These are phyloP conservation scores for Bimuria novae-zelandiae DNA, from an alignment of 2,329 filamentous ascomycete species.

Conservation along the genomic window DNA sequence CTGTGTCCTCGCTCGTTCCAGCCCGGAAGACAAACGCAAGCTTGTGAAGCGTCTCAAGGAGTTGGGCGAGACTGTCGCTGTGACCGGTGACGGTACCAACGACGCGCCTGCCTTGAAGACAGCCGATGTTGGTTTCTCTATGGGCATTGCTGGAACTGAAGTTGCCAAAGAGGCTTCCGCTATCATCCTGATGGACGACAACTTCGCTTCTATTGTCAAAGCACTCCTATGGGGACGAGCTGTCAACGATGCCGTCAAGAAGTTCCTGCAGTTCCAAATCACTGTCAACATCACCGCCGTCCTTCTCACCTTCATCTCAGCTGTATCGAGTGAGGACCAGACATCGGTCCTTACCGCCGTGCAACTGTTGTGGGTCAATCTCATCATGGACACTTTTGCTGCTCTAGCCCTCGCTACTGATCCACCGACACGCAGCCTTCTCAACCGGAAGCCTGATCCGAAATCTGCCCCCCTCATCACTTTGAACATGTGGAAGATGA, in stretches of 20 bases:
- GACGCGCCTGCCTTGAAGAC: constrained; percentile 77
- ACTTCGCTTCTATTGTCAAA: constrained; percentile 79
- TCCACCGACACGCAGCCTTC: constrained; percentile 79
- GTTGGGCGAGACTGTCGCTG: constrained; percentile 76
- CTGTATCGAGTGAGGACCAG: constrained; percentile 72
- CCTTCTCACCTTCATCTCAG: constrained; percentile 82
- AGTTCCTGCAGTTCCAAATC: constrained; percentile 61
- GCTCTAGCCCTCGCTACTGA: constrained; percentile 88
- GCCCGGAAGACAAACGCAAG: constrained; percentile 70
- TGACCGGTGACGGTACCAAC: constrained; percentile 80
- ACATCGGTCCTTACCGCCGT: constrained; percentile 82
- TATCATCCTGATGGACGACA: constrained; percentile 83
- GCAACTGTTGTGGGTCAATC: constrained; percentile 92
- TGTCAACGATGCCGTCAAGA: constrained; percentile 42
- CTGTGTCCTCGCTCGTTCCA: constrained; percentile 70
- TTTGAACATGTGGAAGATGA: constrained; percentile 97
- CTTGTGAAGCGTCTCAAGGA: constrained; percentile 68
- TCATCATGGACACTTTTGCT: constrained; percentile 97
- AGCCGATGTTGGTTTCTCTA: constrained; percentile 79
- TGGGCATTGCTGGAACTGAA: constrained; percentile 80
- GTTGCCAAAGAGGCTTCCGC: constrained; percentile 81
- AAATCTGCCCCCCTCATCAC: constrained; percentile 81
- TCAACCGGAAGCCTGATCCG: constrained; percentile 78
- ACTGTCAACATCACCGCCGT: constrained; percentile 93
- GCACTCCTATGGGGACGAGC: constrained; percentile 72